These are phyloP conservation scores for Rhynchospora pubera DNA, from an alignment of 176 grass and related monocot genomes.

Conservation along the genomic window DNA sequence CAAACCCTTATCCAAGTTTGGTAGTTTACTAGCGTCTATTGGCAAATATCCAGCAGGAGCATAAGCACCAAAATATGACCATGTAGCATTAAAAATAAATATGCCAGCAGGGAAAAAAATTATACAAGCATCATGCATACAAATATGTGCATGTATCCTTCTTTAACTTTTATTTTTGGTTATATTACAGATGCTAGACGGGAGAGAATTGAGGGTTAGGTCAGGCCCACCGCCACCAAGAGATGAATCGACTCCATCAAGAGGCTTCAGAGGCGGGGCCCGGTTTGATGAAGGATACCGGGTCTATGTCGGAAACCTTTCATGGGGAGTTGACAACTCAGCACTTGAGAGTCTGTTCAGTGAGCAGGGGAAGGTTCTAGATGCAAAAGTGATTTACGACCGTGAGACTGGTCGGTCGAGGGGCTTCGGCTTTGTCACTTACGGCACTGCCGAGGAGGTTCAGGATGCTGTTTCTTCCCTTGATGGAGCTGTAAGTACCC, in stretches of 20 bases:
- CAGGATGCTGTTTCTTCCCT: conserved; percentile 75
- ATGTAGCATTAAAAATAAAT: background rate
- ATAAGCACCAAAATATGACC: background rate
- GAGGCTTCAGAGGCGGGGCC: conserved; percentile 36
- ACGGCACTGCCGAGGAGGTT: conserved; percentile 44
- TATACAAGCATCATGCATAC: background rate
- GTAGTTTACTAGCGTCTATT: background rate
- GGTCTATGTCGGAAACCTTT: conserved; percentile 82
- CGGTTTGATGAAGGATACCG: conserved; percentile 42
- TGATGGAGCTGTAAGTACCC: conserved; percentile 65
- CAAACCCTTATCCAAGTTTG: background rate
- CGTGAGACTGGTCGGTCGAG: conserved; percentile 86
- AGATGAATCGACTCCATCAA: conserved; percentile 36
- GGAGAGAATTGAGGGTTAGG: conserved; percentile 67
- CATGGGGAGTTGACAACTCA: conserved; percentile 87
- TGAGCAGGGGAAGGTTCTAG: conserved; percentile 70
- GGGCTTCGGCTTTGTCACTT: conserved; percentile 94
- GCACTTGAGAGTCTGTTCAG: conserved; percentile 78
- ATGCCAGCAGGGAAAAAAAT: background rate
- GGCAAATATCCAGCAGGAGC: background rate
- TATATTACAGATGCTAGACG: conserved; percentile 59
- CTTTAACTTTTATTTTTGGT: background rate
- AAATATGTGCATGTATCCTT: conserved; percentile 1
- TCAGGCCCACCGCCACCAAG: conserved; percentile 62
- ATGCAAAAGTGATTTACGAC: conserved; percentile 75